Conservation (phyloP, 495 filamentous ascomycete genomes). For the Penicillium verhagenii region DNA sequence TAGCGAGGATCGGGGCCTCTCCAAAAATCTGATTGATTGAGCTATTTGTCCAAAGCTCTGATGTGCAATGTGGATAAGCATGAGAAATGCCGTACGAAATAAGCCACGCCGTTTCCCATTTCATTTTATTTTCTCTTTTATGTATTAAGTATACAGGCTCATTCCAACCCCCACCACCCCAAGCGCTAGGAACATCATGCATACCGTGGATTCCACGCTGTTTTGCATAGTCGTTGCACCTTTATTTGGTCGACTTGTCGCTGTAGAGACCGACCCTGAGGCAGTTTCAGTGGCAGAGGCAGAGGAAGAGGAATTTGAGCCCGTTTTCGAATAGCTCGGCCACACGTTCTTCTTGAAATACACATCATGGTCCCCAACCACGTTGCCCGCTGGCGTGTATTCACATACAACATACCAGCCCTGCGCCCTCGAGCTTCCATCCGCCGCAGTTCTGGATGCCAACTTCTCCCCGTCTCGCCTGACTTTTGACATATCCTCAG, state of each 20-base stretch:
- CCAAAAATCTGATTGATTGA: slow-evolving; percentile 32
- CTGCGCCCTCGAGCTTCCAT: slow-evolving; percentile 29
- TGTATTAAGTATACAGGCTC: slow-evolving; percentile 18
- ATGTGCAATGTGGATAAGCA: slow-evolving; percentile 40
- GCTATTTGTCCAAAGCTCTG: slow-evolving; percentile 25
- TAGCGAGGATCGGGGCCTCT: slow-evolving; percentile 26
- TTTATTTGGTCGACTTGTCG: slow-evolving; percentile 7
- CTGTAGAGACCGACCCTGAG: slow-evolving; percentile 2
- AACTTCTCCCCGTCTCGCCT: slow-evolving; percentile 15
- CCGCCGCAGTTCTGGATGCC: slow-evolving; percentile 1
- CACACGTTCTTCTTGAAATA: slow-evolving; percentile 39
- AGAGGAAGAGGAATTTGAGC: not conserved
- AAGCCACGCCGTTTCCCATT: slow-evolving; percentile 12
- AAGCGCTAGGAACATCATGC: slow-evolving; percentile 11
- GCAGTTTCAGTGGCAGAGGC: not conserved
- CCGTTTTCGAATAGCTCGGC: slow-evolving; percentile 21
- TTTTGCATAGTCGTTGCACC: not conserved
- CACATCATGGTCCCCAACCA: slow-evolving; percentile 58
- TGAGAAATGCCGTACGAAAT: slow-evolving; percentile 35
- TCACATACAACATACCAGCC: slow-evolving; percentile 82
- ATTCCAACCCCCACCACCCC: slow-evolving; percentile 16
- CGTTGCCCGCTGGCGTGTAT: slow-evolving; percentile 74
- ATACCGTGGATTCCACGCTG: slow-evolving; percentile 2
- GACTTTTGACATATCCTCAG: not conserved
- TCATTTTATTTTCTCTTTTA: slow-evolving; percentile 3